Evolutionary conservation across 768 basidiomycete genomes (phyloP).

Genomic region (Termitomyces titanicus): DNA sequence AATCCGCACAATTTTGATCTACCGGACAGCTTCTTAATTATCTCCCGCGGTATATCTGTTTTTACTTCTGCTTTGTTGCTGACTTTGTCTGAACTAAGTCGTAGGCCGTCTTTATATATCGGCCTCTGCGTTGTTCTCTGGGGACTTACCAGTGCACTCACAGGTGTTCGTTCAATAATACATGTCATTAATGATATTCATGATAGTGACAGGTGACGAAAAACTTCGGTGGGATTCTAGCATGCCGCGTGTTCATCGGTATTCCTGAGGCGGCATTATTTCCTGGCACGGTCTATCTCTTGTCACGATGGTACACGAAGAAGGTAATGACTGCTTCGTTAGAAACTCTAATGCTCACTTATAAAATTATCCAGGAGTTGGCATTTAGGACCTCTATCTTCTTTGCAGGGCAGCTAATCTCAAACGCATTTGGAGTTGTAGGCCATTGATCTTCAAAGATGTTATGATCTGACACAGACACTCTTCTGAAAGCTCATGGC

Average conservation of each 20-base stretch:
- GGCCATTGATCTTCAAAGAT: conserved; percentile 15
- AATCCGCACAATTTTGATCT: neutral
- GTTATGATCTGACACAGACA: neutral
- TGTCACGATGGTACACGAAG: conserved; percentile 53
- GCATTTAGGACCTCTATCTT: conserved; percentile 60
- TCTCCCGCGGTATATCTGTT: conserved; percentile 43
- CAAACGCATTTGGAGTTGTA: conserved; percentile 65
- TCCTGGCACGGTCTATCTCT: conserved; percentile 46
- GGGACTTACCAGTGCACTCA: conserved; percentile 62
- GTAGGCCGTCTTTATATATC: conserved; percentile 59
- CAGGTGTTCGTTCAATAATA: conserved; percentile 42
- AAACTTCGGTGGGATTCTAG: conserved; percentile 51
- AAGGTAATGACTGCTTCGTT: conserved; percentile 33
- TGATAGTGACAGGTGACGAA: conserved; percentile 39
- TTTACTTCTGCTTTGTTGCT: neutral
- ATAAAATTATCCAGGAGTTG: conserved; percentile 42
- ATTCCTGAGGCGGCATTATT: conserved; percentile 66
- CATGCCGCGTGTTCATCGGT: conserved; percentile 59
- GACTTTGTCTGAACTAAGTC: neutral
- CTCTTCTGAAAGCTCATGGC: conserved; percentile 51
- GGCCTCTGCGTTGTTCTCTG: conserved; percentile 55
- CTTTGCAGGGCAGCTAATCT: conserved; percentile 55
- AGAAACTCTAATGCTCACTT: neutral
- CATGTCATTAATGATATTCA: neutral
- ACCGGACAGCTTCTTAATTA: conserved; percentile 47